A percentile compares a stretch with the other conserved stretches of the same genome.
Conservation (phyloP, 176 grass and related monocot genomes). For the Eleusine coracana region DNA sequence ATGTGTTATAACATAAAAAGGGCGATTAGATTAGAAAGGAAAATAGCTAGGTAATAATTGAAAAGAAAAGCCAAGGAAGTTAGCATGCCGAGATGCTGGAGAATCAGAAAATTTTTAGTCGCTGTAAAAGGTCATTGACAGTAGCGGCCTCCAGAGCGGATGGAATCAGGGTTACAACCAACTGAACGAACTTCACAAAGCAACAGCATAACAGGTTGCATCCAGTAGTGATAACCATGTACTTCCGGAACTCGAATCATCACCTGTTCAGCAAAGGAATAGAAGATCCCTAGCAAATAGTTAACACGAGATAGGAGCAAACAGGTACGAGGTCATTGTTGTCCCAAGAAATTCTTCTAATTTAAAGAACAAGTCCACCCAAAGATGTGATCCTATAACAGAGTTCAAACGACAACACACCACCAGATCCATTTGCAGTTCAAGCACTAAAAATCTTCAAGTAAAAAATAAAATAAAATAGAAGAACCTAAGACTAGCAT, state of each 20-base stretch:
- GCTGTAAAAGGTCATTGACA: background rate
- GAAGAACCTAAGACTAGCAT: background rate
- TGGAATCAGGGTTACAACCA: background rate
- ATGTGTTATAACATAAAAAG: background rate
- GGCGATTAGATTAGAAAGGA: background rate
- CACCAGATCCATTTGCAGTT: conserved; percentile 7
- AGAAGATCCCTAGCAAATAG: background rate
- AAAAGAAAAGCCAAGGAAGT: background rate
- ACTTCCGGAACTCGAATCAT: background rate
- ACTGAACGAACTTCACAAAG: background rate
- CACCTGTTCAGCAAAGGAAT: background rate
- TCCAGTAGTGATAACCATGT: background rate
- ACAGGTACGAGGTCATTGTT: background rate
- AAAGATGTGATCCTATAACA: background rate
- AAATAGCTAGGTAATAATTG: background rate
- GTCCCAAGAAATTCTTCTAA: background rate
- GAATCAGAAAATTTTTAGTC: background rate
- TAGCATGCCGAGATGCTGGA: background rate
- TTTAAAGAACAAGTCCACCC: conserved; percentile 1
- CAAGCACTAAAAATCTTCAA: background rate
- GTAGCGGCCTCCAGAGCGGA: no score
- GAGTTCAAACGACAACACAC: background rate
- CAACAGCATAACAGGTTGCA: background rate
- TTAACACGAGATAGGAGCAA: background rate
- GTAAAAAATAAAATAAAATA: background rate